These are phyloP conservation scores for Trichoderma asperelloides DNA, from an alignment of 495 filamentous ascomycete species.

Conservation along the genomic window DNA sequence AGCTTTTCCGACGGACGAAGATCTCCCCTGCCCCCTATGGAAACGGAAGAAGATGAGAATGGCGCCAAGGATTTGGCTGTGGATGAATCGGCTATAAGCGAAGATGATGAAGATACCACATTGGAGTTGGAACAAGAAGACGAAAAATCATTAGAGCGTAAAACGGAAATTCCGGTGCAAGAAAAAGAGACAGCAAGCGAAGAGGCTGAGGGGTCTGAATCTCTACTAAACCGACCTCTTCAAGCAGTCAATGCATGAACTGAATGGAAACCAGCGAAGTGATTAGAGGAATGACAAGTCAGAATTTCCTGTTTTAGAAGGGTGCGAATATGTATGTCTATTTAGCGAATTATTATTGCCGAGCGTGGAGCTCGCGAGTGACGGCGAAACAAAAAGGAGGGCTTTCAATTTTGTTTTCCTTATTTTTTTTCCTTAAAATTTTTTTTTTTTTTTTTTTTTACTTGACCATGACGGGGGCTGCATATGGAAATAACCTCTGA, in stretches of 20 bases:
- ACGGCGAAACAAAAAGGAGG: constrained; percentile 12
- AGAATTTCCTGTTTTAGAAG: not conserved
- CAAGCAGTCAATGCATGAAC: constrained; percentile 31
- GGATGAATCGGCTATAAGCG: constrained; percentile 13
- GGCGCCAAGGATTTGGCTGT: not conserved
- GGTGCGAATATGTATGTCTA: constrained; percentile 1
- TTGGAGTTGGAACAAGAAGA: not conserved
- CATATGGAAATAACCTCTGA: not conserved
- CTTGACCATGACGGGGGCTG: not conserved
- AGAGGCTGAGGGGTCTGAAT: constrained; percentile 17
- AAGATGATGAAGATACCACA: constrained; percentile 14
- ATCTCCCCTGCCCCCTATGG: constrained; percentile 43
- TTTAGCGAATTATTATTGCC: not conserved
- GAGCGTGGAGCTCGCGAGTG: constrained; percentile 10
- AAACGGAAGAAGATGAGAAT: constrained; percentile 28
- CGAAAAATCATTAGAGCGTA: not conserved
- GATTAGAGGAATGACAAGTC: not conserved
- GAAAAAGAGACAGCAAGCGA: constrained; percentile 12
- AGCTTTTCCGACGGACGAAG: constrained; percentile 48
- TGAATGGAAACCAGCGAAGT: not conserved
- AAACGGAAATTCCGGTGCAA: not conserved
- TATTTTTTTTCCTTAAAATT: not conserved
- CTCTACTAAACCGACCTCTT: constrained; percentile 28
- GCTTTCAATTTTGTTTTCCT: not conserved
- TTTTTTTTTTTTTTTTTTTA: not conserved